Percentiles rank a stretch among this genome's conserved stretches.
These are phyloP conservation scores for Hygrophorus russula DNA, from an alignment of 768 basidiomycete species.

Conservation along the genomic window DNA sequence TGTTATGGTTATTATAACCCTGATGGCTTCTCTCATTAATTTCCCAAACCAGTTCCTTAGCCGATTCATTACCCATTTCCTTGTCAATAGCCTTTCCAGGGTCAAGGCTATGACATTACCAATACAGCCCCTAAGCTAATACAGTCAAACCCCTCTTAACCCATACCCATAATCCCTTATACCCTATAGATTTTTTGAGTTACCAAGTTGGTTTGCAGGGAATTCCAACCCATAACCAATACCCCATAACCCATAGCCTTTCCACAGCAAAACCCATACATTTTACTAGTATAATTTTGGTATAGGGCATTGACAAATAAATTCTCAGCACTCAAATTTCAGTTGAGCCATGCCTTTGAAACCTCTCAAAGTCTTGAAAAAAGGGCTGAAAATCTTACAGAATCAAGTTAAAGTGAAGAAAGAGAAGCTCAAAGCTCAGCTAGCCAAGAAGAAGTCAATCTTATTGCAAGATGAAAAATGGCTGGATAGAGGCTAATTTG, in stretches of 20 bases:
- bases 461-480: constrained; percentile 8
- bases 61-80: no score
- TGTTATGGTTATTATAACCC: no score
- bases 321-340: constrained; percentile 1
- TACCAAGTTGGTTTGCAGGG: constrained; percentile 12
- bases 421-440: constrained; percentile 2
- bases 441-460: constrained; percentile 6
- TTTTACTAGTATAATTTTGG: constrained; percentile 1
- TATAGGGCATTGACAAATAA: background rate
- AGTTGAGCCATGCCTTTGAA: background rate
- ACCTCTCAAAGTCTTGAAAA: background rate
- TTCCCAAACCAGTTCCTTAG: no score
- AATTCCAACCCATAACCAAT: constrained; percentile 10
- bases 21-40: no score
- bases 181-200: constrained; percentile 12
- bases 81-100: no score
- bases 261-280: constrained; percentile 7
- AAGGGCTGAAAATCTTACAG: background rate
- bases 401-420: constrained; percentile 7
- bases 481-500: constrained; percentile 15
- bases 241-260: constrained; percentile 12
- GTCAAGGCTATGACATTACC: no score
- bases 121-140: no score
- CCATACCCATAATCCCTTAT: constrained; percentile 13
- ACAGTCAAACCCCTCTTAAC: constrained; percentile 11